These are phyloP conservation scores for Acidiella bohemica DNA, from an alignment of 495 filamentous ascomycete genomes.

Conservation along the genomic window DNA sequence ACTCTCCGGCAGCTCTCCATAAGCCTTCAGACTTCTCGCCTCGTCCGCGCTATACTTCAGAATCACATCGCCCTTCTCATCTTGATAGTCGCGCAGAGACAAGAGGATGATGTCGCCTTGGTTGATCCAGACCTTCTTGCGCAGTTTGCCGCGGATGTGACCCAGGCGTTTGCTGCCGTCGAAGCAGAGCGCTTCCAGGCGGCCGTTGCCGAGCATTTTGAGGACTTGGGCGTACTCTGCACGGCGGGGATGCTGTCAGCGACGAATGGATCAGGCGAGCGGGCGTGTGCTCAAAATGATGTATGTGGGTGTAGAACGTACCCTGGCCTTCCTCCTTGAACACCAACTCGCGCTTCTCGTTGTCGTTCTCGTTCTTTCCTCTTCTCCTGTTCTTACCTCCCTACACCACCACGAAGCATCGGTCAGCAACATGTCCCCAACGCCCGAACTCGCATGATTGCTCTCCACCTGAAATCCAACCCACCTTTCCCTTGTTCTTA, in stretches of 20 bases:
- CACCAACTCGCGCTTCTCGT: conserved; percentile 95
- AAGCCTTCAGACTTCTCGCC: conserved; percentile 85
- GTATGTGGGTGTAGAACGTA: conserved; percentile 25
- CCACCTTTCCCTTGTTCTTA: conserved; percentile 97
- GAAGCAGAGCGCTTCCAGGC: conserved; percentile 93
- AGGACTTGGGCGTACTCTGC: conserved; percentile 94
- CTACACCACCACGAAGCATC: conserved; percentile 40
- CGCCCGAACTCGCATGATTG: no score
- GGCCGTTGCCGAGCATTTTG: conserved; percentile 97
- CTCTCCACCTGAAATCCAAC: no score
- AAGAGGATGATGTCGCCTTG: conserved; percentile 97
- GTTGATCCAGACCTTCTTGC: conserved; percentile 93
- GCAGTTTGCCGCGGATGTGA: conserved; percentile 85
- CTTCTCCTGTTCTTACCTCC: conserved; percentile 97
- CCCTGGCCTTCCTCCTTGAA: conserved; percentile 98
- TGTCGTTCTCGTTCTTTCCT: conserved; percentile 99
- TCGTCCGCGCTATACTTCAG: conserved; percentile 98
- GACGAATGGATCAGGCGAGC: no score
- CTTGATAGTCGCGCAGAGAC: conserved; percentile 94
- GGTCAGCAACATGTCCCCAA: conserved; percentile 16
- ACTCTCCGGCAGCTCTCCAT: conserved; percentile 90
- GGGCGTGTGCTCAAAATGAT: neutral
- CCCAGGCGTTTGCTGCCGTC: conserved; percentile 79
- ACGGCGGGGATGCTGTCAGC: no score
- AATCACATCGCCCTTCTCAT: conserved; percentile 98